Evolutionary conservation across 1,139 yeast genomes (phyloP), one percentile per base, ranked within the genome.

Genomic region (Spathaspora sp.): DNA sequence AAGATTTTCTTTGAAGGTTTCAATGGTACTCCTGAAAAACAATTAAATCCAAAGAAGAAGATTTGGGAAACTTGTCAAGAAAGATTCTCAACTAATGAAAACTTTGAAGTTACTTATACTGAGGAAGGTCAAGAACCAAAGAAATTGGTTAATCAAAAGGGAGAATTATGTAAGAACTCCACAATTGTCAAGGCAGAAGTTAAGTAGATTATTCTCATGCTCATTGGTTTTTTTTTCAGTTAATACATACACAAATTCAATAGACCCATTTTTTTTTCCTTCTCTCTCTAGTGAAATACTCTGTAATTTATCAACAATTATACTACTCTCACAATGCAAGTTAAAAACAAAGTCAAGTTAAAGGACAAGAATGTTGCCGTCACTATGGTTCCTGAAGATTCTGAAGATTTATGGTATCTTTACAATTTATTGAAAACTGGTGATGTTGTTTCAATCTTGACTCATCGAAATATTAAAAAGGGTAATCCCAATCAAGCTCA

Each of bases 41-140:
- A 86, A 64, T 78, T 95, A 69, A 91, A 93, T 74, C 99, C 99
- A 58, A 95, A 95, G 84, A 95, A 93, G 87, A 95, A 95, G 81
- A 78, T 93, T 53, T 95, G 96, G 93, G 99, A 95, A 78, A 79
- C 91, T 45, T 76, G 89, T 55, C 99, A 95, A 76, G 98, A 97
- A 44, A 76, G 79, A 50, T 91, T 93, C 78, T 74, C 93, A 49
- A 91, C 98, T 40, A 83, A 76, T 56, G 95, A 82, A 39, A 70
- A 72, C 44, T 78, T 85, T 50, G 89, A 88, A 63, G 96, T 91
- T 42, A 79, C 89, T 51, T 91, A 80, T 77, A 85, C 85, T 58
- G 86, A 77, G 59, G 96, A 89, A 61, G 93, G 95, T 55, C 84
- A 86, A 63, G 82, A 82, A 47, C 84, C 86, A 51, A 84, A 83